Evolutionary conservation across 179 eudicot genomes (phyloP).

Genomic region (Silene coronaria): DNA sequence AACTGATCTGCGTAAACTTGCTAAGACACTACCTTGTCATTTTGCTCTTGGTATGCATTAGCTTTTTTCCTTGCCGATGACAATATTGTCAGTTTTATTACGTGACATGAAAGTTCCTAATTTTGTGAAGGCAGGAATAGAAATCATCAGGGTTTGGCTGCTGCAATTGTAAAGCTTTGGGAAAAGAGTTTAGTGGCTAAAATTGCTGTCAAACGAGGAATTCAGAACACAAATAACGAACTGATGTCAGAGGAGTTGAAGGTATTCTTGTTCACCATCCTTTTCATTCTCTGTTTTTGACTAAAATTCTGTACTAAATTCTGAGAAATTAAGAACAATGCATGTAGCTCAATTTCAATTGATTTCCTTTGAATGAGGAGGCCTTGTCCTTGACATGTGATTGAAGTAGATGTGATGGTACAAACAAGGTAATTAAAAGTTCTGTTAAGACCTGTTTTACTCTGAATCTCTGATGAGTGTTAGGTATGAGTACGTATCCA

Average conservation of each 20-base stretch:
- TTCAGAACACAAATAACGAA: constrained; percentile 92
- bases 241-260: constrained; percentile 91
- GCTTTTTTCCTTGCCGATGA: constrained; percentile 4
- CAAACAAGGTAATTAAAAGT: neutral
- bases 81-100: constrained; percentile 12
- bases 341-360: neutral
- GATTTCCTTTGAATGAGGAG: neutral
- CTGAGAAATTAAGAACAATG: constrained; percentile 4
- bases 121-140: constrained; percentile 78
- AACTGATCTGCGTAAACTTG: constrained; percentile 70
- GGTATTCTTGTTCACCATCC: constrained; percentile 36
- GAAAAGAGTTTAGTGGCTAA: constrained; percentile 91
- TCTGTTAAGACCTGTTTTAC: neutral
- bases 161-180: constrained; percentile 87
- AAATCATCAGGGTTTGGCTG: constrained; percentile 94
- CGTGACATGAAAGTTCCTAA: constrained; percentile 17
- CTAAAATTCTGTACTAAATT: neutral
- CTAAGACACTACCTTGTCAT: constrained; percentile 95
- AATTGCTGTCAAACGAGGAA: constrained; percentile 97
- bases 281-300: neutral
- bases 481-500: neutral
- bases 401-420: neutral
- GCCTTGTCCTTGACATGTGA: neutral
- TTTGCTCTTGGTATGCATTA: constrained; percentile 81
- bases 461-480: neutral